phyloP scores from a whole-genome alignment of 2,329 filamentous ascomycete genomes.

The Calonectria montana region DNA sequence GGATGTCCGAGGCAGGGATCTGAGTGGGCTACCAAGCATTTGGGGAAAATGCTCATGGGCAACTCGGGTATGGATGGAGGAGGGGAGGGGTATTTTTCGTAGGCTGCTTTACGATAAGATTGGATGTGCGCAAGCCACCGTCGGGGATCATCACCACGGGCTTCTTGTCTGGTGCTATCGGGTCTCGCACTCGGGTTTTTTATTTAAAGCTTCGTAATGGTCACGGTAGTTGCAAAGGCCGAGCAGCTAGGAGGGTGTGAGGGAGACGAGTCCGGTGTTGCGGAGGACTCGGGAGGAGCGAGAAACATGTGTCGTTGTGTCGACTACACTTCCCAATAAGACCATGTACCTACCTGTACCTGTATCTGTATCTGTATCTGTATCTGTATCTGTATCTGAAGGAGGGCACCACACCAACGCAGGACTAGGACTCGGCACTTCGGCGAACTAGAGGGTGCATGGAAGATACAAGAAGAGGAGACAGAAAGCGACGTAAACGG shows the following conservation, averaged over 20 bases:
- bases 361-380: too few relatives aligned
- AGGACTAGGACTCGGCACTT: slow-evolving; percentile 12
- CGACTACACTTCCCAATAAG: neutral
- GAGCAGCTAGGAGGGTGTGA: neutral
- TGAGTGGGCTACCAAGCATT: slow-evolving; percentile 23
- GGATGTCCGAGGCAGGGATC: slow-evolving; percentile 9
- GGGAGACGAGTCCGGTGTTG: neutral
- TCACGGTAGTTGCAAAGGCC: neutral
- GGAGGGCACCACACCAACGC: neutral
- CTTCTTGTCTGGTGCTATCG: neutral
- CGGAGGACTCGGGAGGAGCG: slow-evolving; percentile 13
- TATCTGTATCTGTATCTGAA: neutral
- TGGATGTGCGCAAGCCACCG: neutral
- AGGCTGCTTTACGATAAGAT: neutral
- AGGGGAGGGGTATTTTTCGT: neutral
- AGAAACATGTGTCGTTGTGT: neutral
- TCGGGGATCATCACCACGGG: neutral
- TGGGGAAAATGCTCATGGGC: slow-evolving; percentile 11
- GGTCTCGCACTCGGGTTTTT: neutral
- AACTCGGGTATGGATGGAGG: neutral
- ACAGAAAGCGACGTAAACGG: neutral
- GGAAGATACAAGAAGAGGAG: slow-evolving; percentile 1
- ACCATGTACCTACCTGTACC: too few relatives aligned
- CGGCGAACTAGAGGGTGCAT: slow-evolving; percentile 10
- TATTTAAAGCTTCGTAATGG: neutral